Evolutionary conservation across 306 rosid species (phyloP).

Genomic region (barrel medic (Medicago truncatula)): MtrunA17r5.0-ANR NC_053048.1:27560001-27560500

Average conservation of each 20-base stretch:
- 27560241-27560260: not conserved
- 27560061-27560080: slow-evolving; percentile 13
- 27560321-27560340: too few relatives aligned
- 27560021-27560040: slow-evolving; percentile 30
- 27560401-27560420: too few relatives aligned
- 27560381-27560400: too few relatives aligned
- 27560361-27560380: too few relatives aligned
- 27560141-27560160: not conserved
- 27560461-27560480: too few relatives aligned
- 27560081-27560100: not conserved
- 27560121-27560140: not conserved
- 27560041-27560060: slow-evolving; percentile 2
- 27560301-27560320: too few relatives aligned
- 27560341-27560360: too few relatives aligned
- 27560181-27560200: not conserved
- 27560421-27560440: too few relatives aligned
- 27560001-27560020: slow-evolving; percentile 26
- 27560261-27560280: not conserved
- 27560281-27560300: not conserved
- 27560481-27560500: too few relatives aligned
- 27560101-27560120: not conserved
- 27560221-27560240: not conserved
- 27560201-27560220: not conserved
- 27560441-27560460: too few relatives aligned
- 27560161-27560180: not conserved